A percentile compares a stretch with the other conserved stretches of the same genome.
Evolutionary conservation across 1,139 yeast genomes (phyloP).

Genomic region (Taiozyma onychis): DNA sequence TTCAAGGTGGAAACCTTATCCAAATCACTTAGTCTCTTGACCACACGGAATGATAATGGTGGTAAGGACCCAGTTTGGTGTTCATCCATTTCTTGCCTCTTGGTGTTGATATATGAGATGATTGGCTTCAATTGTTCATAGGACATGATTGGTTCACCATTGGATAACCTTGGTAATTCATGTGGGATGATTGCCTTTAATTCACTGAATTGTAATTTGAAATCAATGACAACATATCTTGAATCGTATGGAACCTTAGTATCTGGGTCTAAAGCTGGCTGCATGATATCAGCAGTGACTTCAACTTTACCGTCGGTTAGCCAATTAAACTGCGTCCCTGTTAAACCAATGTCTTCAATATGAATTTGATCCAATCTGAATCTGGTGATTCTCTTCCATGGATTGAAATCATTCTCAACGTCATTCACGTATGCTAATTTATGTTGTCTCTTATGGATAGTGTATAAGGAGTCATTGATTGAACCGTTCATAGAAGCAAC

Average conservation of each 20-base stretch:
- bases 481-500: slow-evolving; percentile 70
- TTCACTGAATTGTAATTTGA: slow-evolving; percentile 57
- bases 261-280: slow-evolving; percentile 42
- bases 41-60: slow-evolving; percentile 41
- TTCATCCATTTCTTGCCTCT: slow-evolving; percentile 21
- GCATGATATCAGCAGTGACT: slow-evolving; percentile 61
- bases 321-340: slow-evolving; percentile 57
- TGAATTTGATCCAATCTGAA: slow-evolving; percentile 63
- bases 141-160: slow-evolving; percentile 50
- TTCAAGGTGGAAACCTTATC: slow-evolving; percentile 41
- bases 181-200: slow-evolving; percentile 54
- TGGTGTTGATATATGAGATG: slow-evolving; percentile 52
- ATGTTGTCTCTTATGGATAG: slow-evolving; percentile 59
- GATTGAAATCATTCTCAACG: slow-evolving; percentile 32
- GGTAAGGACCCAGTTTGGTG: slow-evolving; percentile 16
- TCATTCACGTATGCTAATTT: slow-evolving; percentile 35
- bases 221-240: slow-evolving; percentile 60
- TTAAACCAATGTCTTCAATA: slow-evolving; percentile 35
- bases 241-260: slow-evolving; percentile 13
- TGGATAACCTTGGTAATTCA: slow-evolving; percentile 46
- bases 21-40: slow-evolving; percentile 52
- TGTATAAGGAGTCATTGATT: slow-evolving; percentile 66
- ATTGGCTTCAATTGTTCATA: slow-evolving; percentile 56
- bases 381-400: slow-evolving; percentile 50
- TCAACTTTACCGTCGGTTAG: slow-evolving; percentile 65